These are phyloP conservation scores for Russula vinacea DNA, from an alignment of 768 basidiomycete species.

Conservation along the genomic window DNA sequence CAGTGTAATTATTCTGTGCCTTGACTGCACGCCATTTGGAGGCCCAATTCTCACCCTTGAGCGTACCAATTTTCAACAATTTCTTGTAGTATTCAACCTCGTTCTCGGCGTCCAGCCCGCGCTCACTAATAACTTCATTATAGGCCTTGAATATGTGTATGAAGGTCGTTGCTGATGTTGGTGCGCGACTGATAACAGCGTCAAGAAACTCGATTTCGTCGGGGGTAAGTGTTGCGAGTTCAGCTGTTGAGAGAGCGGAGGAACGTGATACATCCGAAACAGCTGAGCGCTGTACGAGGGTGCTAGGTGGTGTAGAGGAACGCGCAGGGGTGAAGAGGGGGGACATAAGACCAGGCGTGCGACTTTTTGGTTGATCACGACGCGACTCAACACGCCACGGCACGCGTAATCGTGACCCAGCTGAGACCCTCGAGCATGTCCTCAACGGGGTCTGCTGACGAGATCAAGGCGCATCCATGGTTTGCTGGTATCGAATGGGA, in stretches of 20 bases:
- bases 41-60: constrained; percentile 77
- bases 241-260: constrained; percentile 28
- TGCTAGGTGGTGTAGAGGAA: constrained; percentile 33
- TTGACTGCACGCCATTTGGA: constrained; percentile 79
- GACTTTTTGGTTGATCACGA: background rate
- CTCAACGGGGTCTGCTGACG: constrained; percentile 79
- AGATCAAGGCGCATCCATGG: constrained; percentile 91
- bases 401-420: constrained; percentile 6
- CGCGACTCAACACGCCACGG: constrained; percentile 12
- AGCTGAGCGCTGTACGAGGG: constrained; percentile 30
- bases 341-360: constrained; percentile 32
- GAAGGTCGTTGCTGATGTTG: constrained; percentile 68
- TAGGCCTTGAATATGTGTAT: constrained; percentile 82
- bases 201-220: constrained; percentile 70
- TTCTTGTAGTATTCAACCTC: constrained; percentile 82
- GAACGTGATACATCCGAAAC: constrained; percentile 32
- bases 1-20: constrained; percentile 46
- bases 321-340: constrained; percentile 37
- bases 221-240: constrained; percentile 36
- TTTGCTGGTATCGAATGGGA: constrained; percentile 92
- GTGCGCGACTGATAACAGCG: constrained; percentile 66
- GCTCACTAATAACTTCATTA: constrained; percentile 69
- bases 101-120: constrained; percentile 68
- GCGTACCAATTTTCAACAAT: constrained; percentile 74
- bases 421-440: too few relatives aligned